Evolutionary conservation across 1,284 basidiomycete species (phyloP).

Genomic region (Fomitopsis schrenkii): DNA sequence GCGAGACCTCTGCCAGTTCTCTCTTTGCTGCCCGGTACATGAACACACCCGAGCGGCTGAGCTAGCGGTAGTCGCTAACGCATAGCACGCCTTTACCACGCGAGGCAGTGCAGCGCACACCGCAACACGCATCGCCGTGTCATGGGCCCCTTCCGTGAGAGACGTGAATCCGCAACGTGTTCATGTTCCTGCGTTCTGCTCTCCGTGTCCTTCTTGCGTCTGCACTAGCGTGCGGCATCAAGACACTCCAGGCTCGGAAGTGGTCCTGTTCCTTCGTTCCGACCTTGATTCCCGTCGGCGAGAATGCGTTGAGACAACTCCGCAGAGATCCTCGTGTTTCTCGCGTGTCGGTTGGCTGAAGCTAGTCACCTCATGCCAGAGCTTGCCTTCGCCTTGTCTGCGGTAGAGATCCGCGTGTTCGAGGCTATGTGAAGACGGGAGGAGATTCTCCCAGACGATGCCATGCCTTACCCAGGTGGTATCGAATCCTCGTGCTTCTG

Average conservation of each 20-base stretch:
- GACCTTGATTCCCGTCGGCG: neutral
- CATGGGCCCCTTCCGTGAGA: too few relatives aligned
- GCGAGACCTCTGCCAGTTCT: too few relatives aligned
- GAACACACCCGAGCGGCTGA: too few relatives aligned
- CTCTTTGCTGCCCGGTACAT: too few relatives aligned
- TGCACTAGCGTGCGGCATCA: too few relatives aligned
- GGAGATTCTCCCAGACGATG: neutral
- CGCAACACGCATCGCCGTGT: too few relatives aligned
- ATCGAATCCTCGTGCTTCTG: neutral
- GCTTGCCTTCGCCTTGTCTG: neutral
- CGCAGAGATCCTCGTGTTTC: neutral
- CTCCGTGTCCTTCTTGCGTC: too few relatives aligned
- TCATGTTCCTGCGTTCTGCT: too few relatives aligned
- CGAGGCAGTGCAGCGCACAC: too few relatives aligned
- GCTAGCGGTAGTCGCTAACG: too few relatives aligned
- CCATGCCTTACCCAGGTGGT: neutral
- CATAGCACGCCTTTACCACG: too few relatives aligned
- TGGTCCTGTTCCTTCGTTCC: neutral
- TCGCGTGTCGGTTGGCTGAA: neutral
- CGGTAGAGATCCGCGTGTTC: neutral
- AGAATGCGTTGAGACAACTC: neutral
- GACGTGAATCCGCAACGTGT: too few relatives aligned
- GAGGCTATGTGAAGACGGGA: neutral
- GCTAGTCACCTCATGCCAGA: neutral
- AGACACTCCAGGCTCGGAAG: neutral